Base-by-base conservation (phyloP, 2,329 filamentous ascomycete genomes). In the Hymenotorrendiella dingleyae region DNA sequence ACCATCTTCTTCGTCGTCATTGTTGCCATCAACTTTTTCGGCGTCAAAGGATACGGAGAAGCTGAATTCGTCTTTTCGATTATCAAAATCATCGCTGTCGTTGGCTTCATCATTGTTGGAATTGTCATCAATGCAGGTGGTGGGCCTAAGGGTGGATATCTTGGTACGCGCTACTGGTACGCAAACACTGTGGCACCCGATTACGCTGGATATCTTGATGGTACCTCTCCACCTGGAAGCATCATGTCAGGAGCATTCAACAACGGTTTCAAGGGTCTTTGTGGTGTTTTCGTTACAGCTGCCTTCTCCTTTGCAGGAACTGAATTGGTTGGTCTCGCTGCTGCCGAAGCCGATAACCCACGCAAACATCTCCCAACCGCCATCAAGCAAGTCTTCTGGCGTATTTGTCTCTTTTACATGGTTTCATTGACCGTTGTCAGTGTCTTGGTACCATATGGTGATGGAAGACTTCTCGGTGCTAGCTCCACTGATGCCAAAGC, bases 31-130 rank as follows among this genome's bases (percentile, higher is more conserved):
- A 95, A 96, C 60, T 65, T 94, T 50, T 93, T 91, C 55, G 88
- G 89, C 41, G 84, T 96, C 49, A 84, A 83, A 56, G 86, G 84
- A 20, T 94, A 94, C 54, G 88, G 87, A 59, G 88, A 94, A 62
- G 87, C 86, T 11, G 88, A 94, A 57, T 94, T 94, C 53, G 67
- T 89, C 42, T 93, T 94, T 60, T 85, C 86, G 20, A 80, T 89
- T 41, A 71, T 96, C 67, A 96, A 96, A 62, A 79, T 95, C 41
- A 71, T 64, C 10, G 75, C 80, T 17, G 75, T 78, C 46, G 64
- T 73, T 8, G 80, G 78, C 4, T 83, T 84, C 59, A 83, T 84
- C 58, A 70, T 84, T 50, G 64, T 82, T 20, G 78, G 74, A 33
- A 78, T 82, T 41, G 62, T 80, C 43, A 71, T 81, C 54, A 70